Percentiles rank a stretch among this genome's conserved stretches.
phyloP scores from a whole-genome alignment of 139 green algal genomes.

The Chlorella sp. region DNA sequence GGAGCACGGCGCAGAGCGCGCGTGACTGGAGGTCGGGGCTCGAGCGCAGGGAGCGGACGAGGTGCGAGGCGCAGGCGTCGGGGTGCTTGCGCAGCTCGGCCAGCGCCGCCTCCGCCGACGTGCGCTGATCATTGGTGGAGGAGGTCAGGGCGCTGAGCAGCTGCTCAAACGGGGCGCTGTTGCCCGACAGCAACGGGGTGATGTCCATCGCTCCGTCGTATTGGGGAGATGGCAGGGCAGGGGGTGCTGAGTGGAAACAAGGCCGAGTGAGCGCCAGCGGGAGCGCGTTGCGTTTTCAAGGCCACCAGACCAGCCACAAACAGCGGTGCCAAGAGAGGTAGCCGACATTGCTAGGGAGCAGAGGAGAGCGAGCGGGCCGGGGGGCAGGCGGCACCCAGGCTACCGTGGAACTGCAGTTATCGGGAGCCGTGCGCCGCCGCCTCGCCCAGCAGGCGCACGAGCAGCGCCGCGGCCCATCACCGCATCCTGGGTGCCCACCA shows the following conservation, averaged over 20 bases:
- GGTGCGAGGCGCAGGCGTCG: conserved; percentile 58
- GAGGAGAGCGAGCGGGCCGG: too few relatives aligned
- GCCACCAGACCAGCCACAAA: too few relatives aligned
- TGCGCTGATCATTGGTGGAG: background rate
- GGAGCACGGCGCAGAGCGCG: conserved; percentile 76
- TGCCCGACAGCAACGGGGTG: background rate
- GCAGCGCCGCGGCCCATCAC: conserved; percentile 74
- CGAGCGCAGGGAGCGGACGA: conserved; percentile 51
- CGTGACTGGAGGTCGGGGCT: conserved; percentile 57
- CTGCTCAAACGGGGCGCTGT: background rate
- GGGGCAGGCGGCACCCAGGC: too few relatives aligned
- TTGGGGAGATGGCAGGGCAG: too few relatives aligned
- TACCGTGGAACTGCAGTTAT: too few relatives aligned
- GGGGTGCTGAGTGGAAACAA: too few relatives aligned
- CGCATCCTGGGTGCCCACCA: conserved; percentile 68
- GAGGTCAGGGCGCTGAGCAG: background rate
- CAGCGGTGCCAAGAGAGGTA: too few relatives aligned
- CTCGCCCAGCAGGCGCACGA: conserved; percentile 29
- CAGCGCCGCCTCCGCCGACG: conserved; percentile 26
- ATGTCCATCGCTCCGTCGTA: background rate
- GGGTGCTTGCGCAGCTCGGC: conserved; percentile 59
- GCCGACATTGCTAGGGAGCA: too few relatives aligned
- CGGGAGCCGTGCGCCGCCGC: background rate
- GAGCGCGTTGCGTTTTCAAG: too few relatives aligned
- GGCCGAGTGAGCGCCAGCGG: too few relatives aligned